phyloP scores from a whole-genome alignment of 2,329 filamentous ascomycete species.

The Colletotrichum abscissum region DNA sequence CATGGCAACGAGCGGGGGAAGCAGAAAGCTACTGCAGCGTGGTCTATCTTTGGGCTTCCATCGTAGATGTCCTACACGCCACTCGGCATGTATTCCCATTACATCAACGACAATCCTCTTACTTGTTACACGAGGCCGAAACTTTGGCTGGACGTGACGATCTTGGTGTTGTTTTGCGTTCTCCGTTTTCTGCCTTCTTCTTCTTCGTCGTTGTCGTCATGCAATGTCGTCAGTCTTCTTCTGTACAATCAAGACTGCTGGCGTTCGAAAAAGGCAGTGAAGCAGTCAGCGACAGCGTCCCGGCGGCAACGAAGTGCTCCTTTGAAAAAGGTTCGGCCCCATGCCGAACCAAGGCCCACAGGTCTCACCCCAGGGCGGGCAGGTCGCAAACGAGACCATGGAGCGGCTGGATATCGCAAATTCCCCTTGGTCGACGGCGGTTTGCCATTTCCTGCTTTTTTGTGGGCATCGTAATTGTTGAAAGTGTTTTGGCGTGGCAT shows the following conservation, averaged over 20 bases:
- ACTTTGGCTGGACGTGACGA: neutral
- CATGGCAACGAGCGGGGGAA: constrained; percentile 9
- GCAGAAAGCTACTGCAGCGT: neutral
- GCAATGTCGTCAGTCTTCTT: neutral
- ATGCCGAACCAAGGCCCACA: constrained; percentile 1
- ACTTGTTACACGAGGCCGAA: neutral
- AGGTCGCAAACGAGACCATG: neutral
- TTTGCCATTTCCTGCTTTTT: constrained; percentile 18
- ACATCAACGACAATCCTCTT: neutral
- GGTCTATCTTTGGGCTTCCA: neutral
- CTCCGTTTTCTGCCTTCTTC: neutral
- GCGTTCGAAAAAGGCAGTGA: neutral
- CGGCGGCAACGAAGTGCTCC: neutral
- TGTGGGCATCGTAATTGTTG: constrained; percentile 5
- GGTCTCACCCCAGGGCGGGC: neutral
- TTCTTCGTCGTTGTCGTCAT: neutral
- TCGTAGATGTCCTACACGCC: constrained; percentile 5
- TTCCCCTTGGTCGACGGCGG: neutral
- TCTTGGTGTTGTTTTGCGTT: neutral
- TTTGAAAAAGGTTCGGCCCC: neutral
- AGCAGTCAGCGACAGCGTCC: neutral
- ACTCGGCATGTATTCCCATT: constrained; percentile 16
- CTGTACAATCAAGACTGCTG: neutral
- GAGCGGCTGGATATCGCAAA: neutral
- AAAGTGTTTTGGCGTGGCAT: neutral